These are phyloP conservation scores for Ceratobasidium papillatum DNA, from an alignment of 1,284 basidiomycete species.

Conservation along the genomic window DNA sequence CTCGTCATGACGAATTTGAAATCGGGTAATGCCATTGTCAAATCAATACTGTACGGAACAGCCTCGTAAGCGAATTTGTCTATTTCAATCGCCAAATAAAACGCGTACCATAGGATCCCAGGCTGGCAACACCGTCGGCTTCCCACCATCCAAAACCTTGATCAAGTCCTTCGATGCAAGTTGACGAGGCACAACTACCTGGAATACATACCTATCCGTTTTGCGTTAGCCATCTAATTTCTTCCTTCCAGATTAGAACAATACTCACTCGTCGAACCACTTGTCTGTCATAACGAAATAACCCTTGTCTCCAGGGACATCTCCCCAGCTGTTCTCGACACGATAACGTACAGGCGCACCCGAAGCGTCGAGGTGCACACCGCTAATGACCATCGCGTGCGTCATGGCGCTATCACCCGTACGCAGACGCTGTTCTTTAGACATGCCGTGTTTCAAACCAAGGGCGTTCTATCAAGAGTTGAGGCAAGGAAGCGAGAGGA, in stretches of 20 bases:
- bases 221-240: slow-evolving; percentile 45
- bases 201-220: slow-evolving; percentile 75
- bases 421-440: slow-evolving; percentile 86
- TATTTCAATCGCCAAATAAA: no score
- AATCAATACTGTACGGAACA: no score
- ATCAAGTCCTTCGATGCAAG: slow-evolving; percentile 82
- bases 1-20: no score
- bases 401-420: slow-evolving; percentile 89
- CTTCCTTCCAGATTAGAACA: slow-evolving; percentile 41
- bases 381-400: slow-evolving; percentile 89
- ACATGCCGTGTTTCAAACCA: slow-evolving; percentile 65
- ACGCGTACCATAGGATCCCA: slow-evolving; percentile 87
- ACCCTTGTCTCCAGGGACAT: slow-evolving; percentile 81
- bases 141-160: slow-evolving; percentile 75
- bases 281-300: slow-evolving; percentile 91
- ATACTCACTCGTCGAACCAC: slow-evolving; percentile 89
- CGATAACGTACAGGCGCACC: slow-evolving; percentile 88
- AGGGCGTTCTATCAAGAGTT: slow-evolving; percentile 60
- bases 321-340: slow-evolving; percentile 96
- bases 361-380: slow-evolving; percentile 81
- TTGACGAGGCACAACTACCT: slow-evolving; percentile 84
- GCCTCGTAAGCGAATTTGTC: no score
- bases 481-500: not conserved
- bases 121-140: slow-evolving; percentile 73
- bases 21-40: no score